A percentile compares a stretch with the other conserved stretches of the same genome.
phyloP scores from a whole-genome alignment of 495 filamentous ascomycete genomes.

The Astrocystis sublimbata region DNA sequence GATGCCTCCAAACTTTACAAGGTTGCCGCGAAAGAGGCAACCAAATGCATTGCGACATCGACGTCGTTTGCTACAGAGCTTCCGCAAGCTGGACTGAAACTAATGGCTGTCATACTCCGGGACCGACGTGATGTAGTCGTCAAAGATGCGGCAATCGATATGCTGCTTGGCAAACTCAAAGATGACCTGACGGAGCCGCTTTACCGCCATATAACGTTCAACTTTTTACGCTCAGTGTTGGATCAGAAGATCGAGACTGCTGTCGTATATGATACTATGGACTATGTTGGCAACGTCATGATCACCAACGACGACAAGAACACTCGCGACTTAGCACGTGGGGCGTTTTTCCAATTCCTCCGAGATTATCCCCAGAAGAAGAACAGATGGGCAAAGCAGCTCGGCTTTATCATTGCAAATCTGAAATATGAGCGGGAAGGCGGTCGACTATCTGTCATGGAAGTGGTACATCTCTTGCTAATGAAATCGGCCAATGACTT shows the following conservation, averaged over 20 bases:
- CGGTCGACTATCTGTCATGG: conserved; percentile 87
- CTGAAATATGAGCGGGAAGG: conserved; percentile 85
- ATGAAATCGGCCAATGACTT: conserved; percentile 78
- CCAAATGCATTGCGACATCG: conserved; percentile 63
- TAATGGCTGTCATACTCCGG: conserved; percentile 80
- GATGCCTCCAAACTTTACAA: conserved; percentile 74
- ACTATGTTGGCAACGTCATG: conserved; percentile 89
- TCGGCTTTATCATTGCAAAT: conserved; percentile 85
- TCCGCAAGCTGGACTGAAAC: conserved; percentile 81
- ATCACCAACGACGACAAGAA: conserved; percentile 88
- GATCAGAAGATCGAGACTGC: conserved; percentile 81
- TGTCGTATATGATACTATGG: conserved; percentile 86
- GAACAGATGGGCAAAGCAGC: conserved; percentile 82
- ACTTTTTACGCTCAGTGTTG: conserved; percentile 84
- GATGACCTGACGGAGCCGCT: conserved; percentile 92
- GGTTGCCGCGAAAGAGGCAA: conserved; percentile 75
- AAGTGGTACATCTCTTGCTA: conserved; percentile 78
- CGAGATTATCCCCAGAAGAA: conserved; percentile 92
- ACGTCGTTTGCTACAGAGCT: conserved; percentile 77
- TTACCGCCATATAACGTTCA: conserved; percentile 87
- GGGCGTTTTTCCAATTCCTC: conserved; percentile 90
- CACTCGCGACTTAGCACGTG: conserved; percentile 81
- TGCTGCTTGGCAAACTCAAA: conserved; percentile 78
- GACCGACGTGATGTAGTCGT: conserved; percentile 73
- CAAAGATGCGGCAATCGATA: conserved; percentile 78